Percentiles rank a stretch among this genome's conserved stretches.
phyloP scores from a whole-genome alignment of 306 rosid species.

The Pueraria montana region DNA sequence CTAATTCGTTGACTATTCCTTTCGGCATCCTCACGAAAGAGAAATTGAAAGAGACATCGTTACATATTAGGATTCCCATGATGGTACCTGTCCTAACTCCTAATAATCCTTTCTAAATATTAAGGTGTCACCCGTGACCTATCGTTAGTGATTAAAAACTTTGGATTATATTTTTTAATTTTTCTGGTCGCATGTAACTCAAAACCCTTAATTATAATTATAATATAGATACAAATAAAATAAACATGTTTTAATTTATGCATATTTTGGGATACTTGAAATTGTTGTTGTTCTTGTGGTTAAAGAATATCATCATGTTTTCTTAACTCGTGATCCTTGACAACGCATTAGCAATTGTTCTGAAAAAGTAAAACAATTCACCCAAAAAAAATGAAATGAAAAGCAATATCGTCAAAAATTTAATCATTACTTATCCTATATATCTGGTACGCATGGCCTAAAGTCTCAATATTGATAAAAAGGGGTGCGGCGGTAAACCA shows the following conservation, averaged over 20 bases:
- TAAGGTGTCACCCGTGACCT: background rate
- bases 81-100: background rate
- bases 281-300: too few species aligned
- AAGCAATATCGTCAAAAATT: background rate
- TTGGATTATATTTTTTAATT: background rate
- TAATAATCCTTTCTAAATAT: background rate
- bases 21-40: background rate
- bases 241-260: background rate
- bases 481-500: background rate
- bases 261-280: background rate
- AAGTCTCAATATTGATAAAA: background rate
- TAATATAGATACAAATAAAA: background rate
- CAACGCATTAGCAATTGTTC: background rate
- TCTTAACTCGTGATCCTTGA: background rate
- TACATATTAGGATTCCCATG: background rate
- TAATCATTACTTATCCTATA: background rate
- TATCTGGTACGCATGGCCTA: background rate
- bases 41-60: background rate
- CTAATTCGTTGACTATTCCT: conserved; percentile 3
- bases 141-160: background rate
- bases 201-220: too few species aligned
- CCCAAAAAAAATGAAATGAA: background rate
- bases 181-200: background rate
- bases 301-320: background rate
- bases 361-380: conserved; percentile 2